phyloP scores from a whole-genome alignment of 108 stramenopile genomes.

The Pseudonitzschia multiseries region DNA sequence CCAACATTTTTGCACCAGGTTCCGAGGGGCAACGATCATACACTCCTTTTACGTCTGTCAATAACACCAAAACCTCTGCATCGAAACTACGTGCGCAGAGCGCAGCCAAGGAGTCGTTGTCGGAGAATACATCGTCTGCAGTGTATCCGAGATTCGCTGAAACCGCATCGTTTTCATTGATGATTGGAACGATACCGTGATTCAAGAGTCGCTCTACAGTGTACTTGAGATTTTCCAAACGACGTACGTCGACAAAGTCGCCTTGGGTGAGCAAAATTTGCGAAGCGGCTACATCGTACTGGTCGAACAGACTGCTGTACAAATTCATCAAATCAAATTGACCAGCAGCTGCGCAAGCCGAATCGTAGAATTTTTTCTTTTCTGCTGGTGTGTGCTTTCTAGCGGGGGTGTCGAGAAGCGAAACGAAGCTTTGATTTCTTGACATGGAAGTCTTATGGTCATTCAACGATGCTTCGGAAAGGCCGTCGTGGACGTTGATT shows the following conservation, averaged over 20 bases:
- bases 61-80: conserved; percentile 83
- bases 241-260: conserved; percentile 76
- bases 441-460: neutral
- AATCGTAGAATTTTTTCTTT: conserved; percentile 85
- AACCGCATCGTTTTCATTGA: conserved; percentile 98
- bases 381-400: conserved; percentile 61
- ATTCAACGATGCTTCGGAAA: neutral
- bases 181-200: conserved; percentile 92
- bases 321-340: conserved; percentile 98
- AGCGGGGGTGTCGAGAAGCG: conserved; percentile 42
- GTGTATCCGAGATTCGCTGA: conserved; percentile 87
- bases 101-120: conserved; percentile 94
- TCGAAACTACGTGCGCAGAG: conserved; percentile 84
- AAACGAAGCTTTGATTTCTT: conserved; percentile 41
- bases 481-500: neutral
- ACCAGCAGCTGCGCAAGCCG: conserved; percentile 96
- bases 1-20: conserved; percentile 72
- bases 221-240: conserved; percentile 78
- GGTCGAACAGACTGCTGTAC: conserved; percentile 86
- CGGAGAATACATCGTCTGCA: conserved; percentile 89
- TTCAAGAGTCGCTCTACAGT: conserved; percentile 81
- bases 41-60: conserved; percentile 96
- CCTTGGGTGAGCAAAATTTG: conserved; percentile 90
- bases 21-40: conserved; percentile 88
- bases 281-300: conserved; percentile 81